Base-by-base conservation (phyloP, 352 stramenopile species). In the Globisporangium barbulae region DNA sequence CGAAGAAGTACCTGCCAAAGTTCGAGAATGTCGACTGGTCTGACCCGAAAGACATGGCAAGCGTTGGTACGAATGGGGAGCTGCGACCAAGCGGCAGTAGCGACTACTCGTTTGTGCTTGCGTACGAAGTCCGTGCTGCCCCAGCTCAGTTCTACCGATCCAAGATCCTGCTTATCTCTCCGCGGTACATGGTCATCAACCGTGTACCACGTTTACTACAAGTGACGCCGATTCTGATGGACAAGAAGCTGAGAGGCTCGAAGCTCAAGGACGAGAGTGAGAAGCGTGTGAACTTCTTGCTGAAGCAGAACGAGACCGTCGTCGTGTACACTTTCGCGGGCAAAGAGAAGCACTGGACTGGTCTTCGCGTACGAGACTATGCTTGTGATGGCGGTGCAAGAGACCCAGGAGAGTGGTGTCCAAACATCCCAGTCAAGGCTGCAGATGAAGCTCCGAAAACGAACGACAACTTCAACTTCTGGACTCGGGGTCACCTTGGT, bases 141-240 rank as follows among this genome's bases (percentile, higher is more conserved):
- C 86, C 88, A 41, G 80, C 74, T 0, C 88, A 94, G 62, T 96
- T 95, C 53, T 89, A 85, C 65, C 73, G 84, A 5, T 89, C 88
- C 9, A 94, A 93, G 71, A 89, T 96, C 44, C 67, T 94, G 31
- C 71, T 88, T 2, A 77, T 96, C 44, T 88, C 85, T 17, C 88
- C 88, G 13, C 81, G 88, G 6, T 94, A 84, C 61, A 73, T 95
- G 33, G 62, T 96, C 15, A 60, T 90, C 44, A 95, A 88, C 49
- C 70, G 71, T 39, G 79, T 94, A 0, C 71, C 75, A 4, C 78
- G 86, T 22, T 61, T 73, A 19, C 57, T 96, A 25, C 81, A 96
- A 53, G 65, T 94, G 31, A 90, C 80, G 8, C 86, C 86, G 0
- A 59, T 96, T 49, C 75, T 89, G 39, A 41, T 96, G n/a, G 79